A percentile compares a stretch with the other conserved stretches of the same genome.
phyloP scores from a whole-genome alignment of 1,139 yeast genomes.

The Candida gigantensis region DNA sequence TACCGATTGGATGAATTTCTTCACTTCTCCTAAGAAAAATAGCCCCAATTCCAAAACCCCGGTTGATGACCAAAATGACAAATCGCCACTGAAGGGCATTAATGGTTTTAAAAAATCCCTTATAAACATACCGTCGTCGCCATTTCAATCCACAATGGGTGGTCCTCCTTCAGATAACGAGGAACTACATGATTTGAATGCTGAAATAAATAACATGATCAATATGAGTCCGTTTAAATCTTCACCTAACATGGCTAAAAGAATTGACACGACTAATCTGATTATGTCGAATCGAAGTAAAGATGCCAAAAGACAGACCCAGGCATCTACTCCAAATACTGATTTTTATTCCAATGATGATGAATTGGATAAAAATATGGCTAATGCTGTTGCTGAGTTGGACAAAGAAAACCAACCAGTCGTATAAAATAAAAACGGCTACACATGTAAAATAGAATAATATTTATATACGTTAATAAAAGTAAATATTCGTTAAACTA shows the following conservation, averaged over 20 bases:
- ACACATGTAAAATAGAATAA: no score
- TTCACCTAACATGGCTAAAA: conserved; percentile 36
- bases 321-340: conserved; percentile 33
- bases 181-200: conserved; percentile 6
- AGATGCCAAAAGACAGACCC: conserved; percentile 19
- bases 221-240: conserved; percentile 15
- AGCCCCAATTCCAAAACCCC: conserved; percentile 46
- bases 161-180: conserved; percentile 6
- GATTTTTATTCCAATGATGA: conserved; percentile 34
- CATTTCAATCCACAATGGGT: conserved; percentile 17
- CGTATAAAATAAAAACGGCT: background rate
- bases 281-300: conserved; percentile 30
- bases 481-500: background rate
- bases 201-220: conserved; percentile 12
- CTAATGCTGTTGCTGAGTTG: background rate
- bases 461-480: no score
- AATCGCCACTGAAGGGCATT: conserved; percentile 20
- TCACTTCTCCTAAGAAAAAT: conserved; percentile 49
- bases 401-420: background rate
- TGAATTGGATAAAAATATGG: background rate
- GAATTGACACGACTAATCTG: conserved; percentile 41
- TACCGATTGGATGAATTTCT: conserved; percentile 40
- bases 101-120: conserved; percentile 25
- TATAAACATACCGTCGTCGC: conserved; percentile 48
- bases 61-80: conserved; percentile 19